Base-by-base conservation (phyloP, 2,329 filamentous ascomycete species). In the Hypoxylon sp. region DNA sequence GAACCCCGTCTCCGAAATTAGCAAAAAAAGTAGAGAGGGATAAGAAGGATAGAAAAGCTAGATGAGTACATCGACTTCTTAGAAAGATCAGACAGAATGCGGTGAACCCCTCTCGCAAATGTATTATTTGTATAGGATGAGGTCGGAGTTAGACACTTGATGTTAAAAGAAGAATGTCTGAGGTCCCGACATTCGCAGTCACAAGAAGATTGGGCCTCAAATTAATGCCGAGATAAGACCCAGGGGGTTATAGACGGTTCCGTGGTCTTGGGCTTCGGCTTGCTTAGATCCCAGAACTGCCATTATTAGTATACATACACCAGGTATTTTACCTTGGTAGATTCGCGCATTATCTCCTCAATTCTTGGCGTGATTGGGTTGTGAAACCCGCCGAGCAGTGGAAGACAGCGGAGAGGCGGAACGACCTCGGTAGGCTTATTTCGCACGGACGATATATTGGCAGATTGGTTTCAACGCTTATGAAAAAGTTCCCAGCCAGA, bases 341-440 rank as follows among this genome's bases (percentile, higher is more conserved):
- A 25, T 29, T 32, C 23, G 32, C 42, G 12, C 12, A 29, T 20
- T 8, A 15, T 41, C 17, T 43, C 23, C 40, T 46, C 15, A n/a
- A 42, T 37, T 38, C 55, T 59, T 59, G 52, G 56, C 52, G 15
- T 23, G 23, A 19, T 44, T 40, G 31, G 15, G 30, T 38, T 41
- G 12, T 48, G 12, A 40, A 31, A 34, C 31, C 49, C 45, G 56
- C 49, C 21, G 31, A 46, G 45, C 38, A 37, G 52, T 53, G 52
- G 52, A 52, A 46, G 45, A 25, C 38, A 27, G 52, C 52, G 52
- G 57, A 49, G 52, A 45, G 43, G 57, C 54, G 51, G 57, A 51
- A 55, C 38, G 35, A 36, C 34, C 11, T 52, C 43, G 40, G 43
- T 42, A 41, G 50, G 41, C 47, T 43, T 19, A 17, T 52, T 52